phyloP scores from a whole-genome alignment of 768 basidiomycete genomes.

The Macrolepiota dolichaula region DNA sequence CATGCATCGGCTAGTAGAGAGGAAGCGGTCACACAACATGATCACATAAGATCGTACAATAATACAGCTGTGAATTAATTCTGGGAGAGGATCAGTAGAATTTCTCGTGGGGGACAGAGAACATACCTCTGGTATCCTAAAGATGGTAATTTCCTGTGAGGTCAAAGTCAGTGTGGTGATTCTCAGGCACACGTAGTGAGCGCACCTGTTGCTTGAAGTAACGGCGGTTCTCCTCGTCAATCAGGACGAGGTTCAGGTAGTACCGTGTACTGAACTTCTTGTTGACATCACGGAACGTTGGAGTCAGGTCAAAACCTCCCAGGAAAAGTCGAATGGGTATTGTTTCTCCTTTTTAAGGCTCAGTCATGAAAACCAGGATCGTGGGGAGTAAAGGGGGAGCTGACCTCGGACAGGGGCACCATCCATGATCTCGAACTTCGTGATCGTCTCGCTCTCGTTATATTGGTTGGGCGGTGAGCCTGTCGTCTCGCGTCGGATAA shows the following conservation, averaged over 20 bases:
- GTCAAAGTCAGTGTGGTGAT: too few relatives aligned
- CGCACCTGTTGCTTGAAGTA: constrained; percentile 93
- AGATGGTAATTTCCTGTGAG: constrained; percentile 16
- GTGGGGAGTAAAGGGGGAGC: constrained; percentile 13
- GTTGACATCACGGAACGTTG: constrained; percentile 98
- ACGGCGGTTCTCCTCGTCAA: constrained; percentile 96
- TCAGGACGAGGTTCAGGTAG: constrained; percentile 94
- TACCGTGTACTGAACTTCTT: constrained; percentile 98
- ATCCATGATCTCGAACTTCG: constrained; percentile 99
- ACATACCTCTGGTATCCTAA: constrained; percentile 14
- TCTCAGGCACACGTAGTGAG: constrained; percentile 21
- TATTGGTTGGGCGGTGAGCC: constrained; percentile 98
- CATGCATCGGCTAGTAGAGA: too few relatives aligned
- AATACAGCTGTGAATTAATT: constrained; percentile 4
- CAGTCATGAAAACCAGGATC: neutral
- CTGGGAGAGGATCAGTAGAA: neutral
- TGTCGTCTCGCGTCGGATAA: constrained; percentile 96
- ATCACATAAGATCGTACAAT: constrained; percentile 1
- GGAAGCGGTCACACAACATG: neutral
- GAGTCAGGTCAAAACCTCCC: constrained; percentile 96
- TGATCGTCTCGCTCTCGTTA: constrained; percentile 98
- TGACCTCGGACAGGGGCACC: constrained; percentile 93
- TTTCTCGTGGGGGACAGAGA: neutral
- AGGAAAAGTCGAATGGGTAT: constrained; percentile 98
- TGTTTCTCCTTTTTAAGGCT: constrained; percentile 70